Base-by-base conservation (phyloP, 1,139 yeast species). In the Zygosaccharomyces sapae region DNA sequence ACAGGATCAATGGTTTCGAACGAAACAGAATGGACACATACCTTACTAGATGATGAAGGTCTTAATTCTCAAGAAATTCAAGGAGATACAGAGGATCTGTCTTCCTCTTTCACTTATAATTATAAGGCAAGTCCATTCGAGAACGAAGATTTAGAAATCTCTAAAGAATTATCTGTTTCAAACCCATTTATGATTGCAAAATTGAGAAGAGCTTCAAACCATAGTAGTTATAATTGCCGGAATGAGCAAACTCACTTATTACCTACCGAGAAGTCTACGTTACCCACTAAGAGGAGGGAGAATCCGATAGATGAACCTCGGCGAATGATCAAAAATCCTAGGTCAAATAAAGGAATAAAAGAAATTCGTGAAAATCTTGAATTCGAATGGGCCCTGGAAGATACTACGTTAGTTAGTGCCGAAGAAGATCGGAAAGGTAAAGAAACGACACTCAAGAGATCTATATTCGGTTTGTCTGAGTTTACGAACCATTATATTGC, bases 151-250 rank as follows among this genome's bases (percentile, higher is more conserved):
- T 18, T 64, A 6, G 50, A 49, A 2, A 43, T 65, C 3, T 43
- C 61, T 0, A 53, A 50, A 18, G 56, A 60, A 44, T 47, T 55
- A 1, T 48, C 58, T 1, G 41, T 65, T 9, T 63, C 67, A 1
- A 67, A 67, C 43, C 70, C 70, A 0, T 66, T 66, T 51, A 56
- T 57, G 4, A 46, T 58, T 4, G 33, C 65, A 1, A 63, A 60
- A 41, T 44, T 63, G 44, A 49, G 46, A 33, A 51, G 20, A 33
- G 43, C 27, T 13, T 31, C 22, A 9, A 44, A 30, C 30, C 35
- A 31, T 18, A 12, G 38, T 6, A 20, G 16, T 10, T 18, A 12
- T 10, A 22, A 22, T 7, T 22, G 25, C 25, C 25, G 8, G 25
- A 22, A 22, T 22, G 8, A 22, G 8, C 25, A 22, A 22, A 7